These are phyloP conservation scores for Trypanosomatidae sp. DNA, from an alignment of 208 protist genomes.

Conservation along the genomic window DNA sequence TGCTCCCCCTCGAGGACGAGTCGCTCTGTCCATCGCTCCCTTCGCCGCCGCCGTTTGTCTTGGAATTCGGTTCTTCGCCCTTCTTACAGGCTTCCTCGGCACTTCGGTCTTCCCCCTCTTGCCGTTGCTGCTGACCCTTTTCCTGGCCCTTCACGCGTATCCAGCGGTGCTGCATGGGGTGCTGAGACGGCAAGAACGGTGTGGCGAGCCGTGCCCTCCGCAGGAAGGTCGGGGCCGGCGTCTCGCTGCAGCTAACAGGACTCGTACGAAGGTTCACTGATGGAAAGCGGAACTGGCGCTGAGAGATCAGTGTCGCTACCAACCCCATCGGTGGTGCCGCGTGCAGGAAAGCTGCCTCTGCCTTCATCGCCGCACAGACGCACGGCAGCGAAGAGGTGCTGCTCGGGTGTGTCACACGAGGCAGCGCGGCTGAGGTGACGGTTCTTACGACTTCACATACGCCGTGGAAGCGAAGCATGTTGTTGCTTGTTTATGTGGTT, in stretches of 20 bases:
- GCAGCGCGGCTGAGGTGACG: conserved; percentile 1
- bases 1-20: conserved; percentile 7
- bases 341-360: not conserved
- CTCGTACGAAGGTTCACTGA: not conserved
- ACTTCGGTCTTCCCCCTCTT: not conserved
- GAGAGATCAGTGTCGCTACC: not conserved
- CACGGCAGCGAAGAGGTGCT: not conserved
- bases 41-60: not conserved
- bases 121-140: conserved; percentile 3
- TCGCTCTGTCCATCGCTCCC: not conserved
- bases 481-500: not conserved
- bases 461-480: conserved; percentile 21
- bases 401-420: not conserved
- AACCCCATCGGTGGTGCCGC: not conserved
- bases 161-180: conserved; percentile 11
- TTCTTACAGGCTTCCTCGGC: not conserved
- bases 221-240: not conserved
- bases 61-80: not conserved
- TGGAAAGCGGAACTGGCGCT: not conserved
- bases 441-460: conserved; percentile 5
- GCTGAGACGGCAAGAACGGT: not conserved
- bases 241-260: not conserved
- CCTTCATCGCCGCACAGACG: not conserved
- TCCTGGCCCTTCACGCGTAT: conserved; percentile 22
- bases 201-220: conserved; percentile 4